These are phyloP conservation scores for Tolypocladium inflatum DNA, from an alignment of 2,329 filamentous ascomycete species.

Conservation along the genomic window DNA sequence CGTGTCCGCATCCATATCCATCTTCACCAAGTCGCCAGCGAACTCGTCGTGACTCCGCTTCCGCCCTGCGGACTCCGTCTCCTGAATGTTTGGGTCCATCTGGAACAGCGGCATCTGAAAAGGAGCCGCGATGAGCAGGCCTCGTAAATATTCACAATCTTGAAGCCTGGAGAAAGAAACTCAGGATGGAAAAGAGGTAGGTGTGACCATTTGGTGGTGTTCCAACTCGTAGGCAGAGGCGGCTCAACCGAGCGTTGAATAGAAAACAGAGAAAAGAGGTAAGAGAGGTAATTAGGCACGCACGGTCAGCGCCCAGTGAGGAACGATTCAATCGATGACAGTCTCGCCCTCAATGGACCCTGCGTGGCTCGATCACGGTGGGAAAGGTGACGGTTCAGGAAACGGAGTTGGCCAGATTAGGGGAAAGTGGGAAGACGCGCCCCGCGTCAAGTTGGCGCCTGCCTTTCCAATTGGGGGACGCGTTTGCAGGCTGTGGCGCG, in stretches of 20 bases:
- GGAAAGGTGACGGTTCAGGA: not conserved
- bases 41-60: constrained; percentile 40
- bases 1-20: constrained; percentile 10
- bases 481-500: not conserved
- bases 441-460: constrained; percentile 10
- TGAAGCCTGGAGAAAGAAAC: too few species aligned
- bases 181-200: not conserved
- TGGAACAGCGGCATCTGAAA: constrained; percentile 36
- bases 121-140: not conserved
- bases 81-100: constrained; percentile 38
- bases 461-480: not conserved
- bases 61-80: constrained; percentile 28
- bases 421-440: constrained; percentile 12
- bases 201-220: not conserved
- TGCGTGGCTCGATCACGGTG: not conserved
- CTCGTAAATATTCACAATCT: not conserved
- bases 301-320: not conserved
- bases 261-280: not conserved
- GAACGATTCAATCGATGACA: constrained; percentile 1
- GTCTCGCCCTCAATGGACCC: not conserved
- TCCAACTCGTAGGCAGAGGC: not conserved
- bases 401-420: not conserved
- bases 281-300: not conserved
- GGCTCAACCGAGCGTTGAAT: not conserved
- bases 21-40: constrained; percentile 20